Evolutionary conservation across 176 grass and related monocot species (phyloP).

Genomic region (Hsuehochloa calcarea): DNA sequence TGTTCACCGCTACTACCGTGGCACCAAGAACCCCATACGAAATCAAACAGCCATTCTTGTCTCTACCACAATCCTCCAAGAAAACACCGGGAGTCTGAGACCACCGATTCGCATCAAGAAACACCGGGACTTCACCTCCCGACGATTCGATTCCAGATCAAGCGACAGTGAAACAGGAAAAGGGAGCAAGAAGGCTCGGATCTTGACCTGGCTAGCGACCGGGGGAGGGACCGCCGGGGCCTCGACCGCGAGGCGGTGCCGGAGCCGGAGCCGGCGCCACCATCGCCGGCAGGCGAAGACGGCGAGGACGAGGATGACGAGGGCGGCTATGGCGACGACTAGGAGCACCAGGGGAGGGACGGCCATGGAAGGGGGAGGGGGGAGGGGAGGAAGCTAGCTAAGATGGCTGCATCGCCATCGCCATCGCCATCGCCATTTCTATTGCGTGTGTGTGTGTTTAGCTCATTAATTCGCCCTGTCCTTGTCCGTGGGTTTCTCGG

Average conservation of each 20-base stretch:
- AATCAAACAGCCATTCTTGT: not conserved
- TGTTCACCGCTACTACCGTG: not conserved
- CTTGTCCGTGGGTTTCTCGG: not conserved
- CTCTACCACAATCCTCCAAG: not conserved
- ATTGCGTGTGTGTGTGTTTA: not conserved
- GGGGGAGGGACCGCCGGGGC: not conserved
- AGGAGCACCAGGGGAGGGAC: conserved; percentile 30
- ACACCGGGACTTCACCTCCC: not conserved
- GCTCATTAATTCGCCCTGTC: not conserved
- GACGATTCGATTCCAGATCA: not conserved
- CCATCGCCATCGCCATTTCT: conserved; percentile 41
- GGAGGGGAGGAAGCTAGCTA: conserved; percentile 7
- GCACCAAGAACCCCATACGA: conserved; percentile 16
- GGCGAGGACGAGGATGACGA: conserved; percentile 36
- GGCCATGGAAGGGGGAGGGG: conserved; percentile 15
- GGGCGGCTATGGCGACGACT: conserved; percentile 25
- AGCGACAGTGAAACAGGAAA: not conserved
- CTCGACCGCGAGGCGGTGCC: not conserved
- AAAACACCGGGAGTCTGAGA: not conserved
- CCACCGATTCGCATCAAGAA: conserved; percentile 24
- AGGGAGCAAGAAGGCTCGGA: not conserved
- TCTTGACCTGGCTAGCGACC: conserved; percentile 31
- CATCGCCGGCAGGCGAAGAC: conserved; percentile 48
- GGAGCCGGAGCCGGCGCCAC: not conserved
- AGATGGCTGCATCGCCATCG: conserved; percentile 40